These are phyloP conservation scores for Pochonia chlamydosporia DNA, from an alignment of 2,329 filamentous ascomycete species.

Conservation along the genomic window DNA sequence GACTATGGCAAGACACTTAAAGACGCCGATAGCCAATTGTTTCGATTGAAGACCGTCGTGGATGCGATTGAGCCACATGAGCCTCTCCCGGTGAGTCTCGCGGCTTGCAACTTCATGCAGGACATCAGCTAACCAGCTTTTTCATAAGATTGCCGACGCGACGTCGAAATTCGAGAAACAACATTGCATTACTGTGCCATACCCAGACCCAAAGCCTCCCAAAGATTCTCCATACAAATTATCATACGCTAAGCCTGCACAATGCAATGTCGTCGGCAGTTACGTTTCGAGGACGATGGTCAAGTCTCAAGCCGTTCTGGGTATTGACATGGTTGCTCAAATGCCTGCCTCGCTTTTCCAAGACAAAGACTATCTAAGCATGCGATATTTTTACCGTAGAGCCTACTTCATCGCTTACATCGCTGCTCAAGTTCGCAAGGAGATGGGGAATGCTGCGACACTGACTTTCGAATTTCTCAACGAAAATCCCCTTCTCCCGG, in stretches of 20 bases:
- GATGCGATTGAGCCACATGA: conserved; percentile 45
- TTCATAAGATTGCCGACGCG: conserved; percentile 59
- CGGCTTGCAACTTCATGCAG: not conserved
- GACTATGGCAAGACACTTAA: conserved; percentile 45
- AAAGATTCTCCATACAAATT: conserved; percentile 78
- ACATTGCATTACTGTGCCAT: conserved; percentile 69
- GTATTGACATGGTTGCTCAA: conserved; percentile 78
- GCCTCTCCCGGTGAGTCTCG: conserved; percentile 39
- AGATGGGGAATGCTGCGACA: conserved; percentile 47
- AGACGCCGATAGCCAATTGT: conserved; percentile 43
- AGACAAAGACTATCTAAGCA: conserved; percentile 89
- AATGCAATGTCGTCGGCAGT: conserved; percentile 84
- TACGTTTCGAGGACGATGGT: conserved; percentile 72
- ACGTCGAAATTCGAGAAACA: conserved; percentile 60
- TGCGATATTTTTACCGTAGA: conserved; percentile 91
- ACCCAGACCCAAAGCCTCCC: conserved; percentile 71
- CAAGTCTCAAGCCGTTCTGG: conserved; percentile 51
- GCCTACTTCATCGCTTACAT: conserved; percentile 87
- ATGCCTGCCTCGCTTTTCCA: conserved; percentile 80
- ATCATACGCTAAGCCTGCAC: conserved; percentile 66
- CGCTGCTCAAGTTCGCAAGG: conserved; percentile 60
- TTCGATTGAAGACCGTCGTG: conserved; percentile 46
- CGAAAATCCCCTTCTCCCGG: conserved; percentile 71
- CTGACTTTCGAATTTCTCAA: conserved; percentile 61
- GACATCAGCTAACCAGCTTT: not conserved